A percentile compares a stretch with the other conserved stretches of the same genome.
phyloP scores from a whole-genome alignment of 1,284 basidiomycete species.

The Inonotus obliquus region DNA sequence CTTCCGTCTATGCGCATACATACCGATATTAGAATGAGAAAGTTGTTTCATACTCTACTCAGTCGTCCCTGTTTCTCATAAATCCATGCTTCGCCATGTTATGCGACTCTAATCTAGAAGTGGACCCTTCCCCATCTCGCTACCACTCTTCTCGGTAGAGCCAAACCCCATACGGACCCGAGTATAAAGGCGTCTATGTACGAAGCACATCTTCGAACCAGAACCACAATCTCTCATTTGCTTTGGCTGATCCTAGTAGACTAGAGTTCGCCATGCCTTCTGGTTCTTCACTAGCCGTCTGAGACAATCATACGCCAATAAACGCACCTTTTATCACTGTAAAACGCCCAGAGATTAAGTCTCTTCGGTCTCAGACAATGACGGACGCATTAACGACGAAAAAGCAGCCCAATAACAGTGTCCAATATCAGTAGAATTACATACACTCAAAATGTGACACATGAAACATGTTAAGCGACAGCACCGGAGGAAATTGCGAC shows the following conservation, averaged over 20 bases:
- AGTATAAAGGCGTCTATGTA: too few species aligned
- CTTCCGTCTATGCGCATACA: too few species aligned
- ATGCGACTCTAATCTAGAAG: not conserved
- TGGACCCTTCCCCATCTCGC: not conserved
- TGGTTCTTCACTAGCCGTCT: not conserved
- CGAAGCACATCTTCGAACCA: too few species aligned
- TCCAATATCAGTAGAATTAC: conserved; percentile 1
- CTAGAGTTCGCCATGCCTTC: not conserved
- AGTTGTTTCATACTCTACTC: not conserved
- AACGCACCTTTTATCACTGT: not conserved
- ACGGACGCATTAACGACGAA: conserved; percentile 1
- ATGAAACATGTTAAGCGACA: conserved; percentile 8
- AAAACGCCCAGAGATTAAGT: not conserved
- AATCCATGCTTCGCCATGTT: not conserved
- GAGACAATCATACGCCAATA: not conserved
- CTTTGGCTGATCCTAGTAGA: not conserved
- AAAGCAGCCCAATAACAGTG: conserved; percentile 1
- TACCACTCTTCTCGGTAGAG: not conserved
- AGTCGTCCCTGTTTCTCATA: not conserved
- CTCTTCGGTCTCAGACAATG: not conserved
- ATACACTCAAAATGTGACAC: conserved; percentile 7
- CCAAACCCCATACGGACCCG: not conserved
- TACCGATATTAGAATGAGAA: too few species aligned
- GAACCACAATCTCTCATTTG: too few species aligned
- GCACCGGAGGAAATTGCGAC: conserved; percentile 3